A percentile compares a stretch with the other conserved stretches of the same genome.
phyloP scores from a whole-genome alignment of 163 green algal genomes.

The Prototheca wickerhamii region DNA sequence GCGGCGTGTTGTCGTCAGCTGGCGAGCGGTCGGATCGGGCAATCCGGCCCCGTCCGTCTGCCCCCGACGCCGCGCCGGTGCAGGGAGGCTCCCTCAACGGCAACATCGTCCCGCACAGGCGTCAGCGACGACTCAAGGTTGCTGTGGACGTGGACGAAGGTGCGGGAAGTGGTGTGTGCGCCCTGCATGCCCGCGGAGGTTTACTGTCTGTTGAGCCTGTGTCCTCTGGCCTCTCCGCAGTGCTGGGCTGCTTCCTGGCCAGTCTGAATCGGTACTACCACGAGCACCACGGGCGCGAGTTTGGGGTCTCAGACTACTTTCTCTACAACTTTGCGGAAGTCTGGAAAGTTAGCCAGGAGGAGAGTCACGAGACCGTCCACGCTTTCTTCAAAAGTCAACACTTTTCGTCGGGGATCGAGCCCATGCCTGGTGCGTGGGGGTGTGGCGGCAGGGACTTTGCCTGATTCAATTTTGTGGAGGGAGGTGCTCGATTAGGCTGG shows the following conservation, averaged over 20 bases:
- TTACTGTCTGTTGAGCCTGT: neutral
- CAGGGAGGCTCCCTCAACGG: no score
- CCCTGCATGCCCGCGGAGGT: neutral
- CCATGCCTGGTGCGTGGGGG: conserved; percentile 63
- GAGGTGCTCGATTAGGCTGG: neutral
- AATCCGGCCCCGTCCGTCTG: no score
- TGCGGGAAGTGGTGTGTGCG: conserved; percentile 7
- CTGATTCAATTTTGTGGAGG: neutral
- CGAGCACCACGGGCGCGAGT: conserved; percentile 64
- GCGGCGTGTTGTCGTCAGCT: no score
- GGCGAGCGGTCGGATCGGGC: no score
- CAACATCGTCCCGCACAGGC: neutral
- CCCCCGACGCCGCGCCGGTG: no score
- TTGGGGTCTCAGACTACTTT: conserved; percentile 71
- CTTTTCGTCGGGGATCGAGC: conserved; percentile 78
- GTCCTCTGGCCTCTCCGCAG: conserved; percentile 35
- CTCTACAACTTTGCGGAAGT: conserved; percentile 87
- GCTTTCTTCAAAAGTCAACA: conserved; percentile 86
- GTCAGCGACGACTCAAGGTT: conserved; percentile 25
- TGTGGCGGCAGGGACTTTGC: neutral
- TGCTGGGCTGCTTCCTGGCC: conserved; percentile 76
- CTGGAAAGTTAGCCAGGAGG: conserved; percentile 69
- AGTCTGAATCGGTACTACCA: conserved; percentile 73
- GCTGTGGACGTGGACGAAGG: conserved; percentile 66
- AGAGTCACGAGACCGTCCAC: conserved; percentile 80